phyloP scores from a whole-genome alignment of 495 filamentous ascomycete species.

The Bryoglossum gracile region DNA sequence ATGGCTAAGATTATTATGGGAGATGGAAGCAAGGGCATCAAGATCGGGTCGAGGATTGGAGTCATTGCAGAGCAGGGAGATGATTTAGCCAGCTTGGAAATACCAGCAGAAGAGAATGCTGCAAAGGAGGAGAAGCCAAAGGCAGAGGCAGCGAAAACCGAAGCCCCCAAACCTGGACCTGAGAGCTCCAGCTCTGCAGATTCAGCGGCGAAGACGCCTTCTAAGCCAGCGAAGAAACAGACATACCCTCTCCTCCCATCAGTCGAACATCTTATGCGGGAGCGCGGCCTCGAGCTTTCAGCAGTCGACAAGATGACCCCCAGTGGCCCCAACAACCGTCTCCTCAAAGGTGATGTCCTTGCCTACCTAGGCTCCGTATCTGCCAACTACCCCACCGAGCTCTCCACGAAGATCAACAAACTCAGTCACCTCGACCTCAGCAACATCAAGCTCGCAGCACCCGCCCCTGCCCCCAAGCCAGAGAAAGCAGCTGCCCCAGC shows the following conservation, averaged over 20 bases:
- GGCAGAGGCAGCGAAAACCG: conserved; percentile 7
- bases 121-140: conserved; percentile 30
- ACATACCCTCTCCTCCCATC: conserved; percentile 81
- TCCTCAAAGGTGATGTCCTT: conserved; percentile 93
- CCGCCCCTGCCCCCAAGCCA: conserved; percentile 32
- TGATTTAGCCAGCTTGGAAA: conserved; percentile 58
- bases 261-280: conserved; percentile 70
- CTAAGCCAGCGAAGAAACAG: conserved; percentile 52
- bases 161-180: conserved; percentile 16
- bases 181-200: conserved; percentile 22
- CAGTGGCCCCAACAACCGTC: conserved; percentile 79
- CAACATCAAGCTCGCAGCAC: conserved; percentile 81
- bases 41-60: conserved; percentile 68
- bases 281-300: conserved; percentile 62
- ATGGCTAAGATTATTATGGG: conserved; percentile 69
- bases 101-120: conserved; percentile 53
- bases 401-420: conserved; percentile 62
- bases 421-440: conserved; percentile 82
- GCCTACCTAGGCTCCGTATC: conserved; percentile 77
- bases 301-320: conserved; percentile 74
- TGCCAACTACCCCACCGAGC: conserved; percentile 57
- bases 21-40: conserved; percentile 61
- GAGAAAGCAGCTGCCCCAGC: conserved; percentile 31
- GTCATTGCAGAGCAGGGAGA: conserved; percentile 71
- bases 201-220: conserved; percentile 26